These are phyloP conservation scores for Cyberlindnera galapagoensis DNA, from an alignment of 805 yeast species.

Conservation along the genomic window DNA sequence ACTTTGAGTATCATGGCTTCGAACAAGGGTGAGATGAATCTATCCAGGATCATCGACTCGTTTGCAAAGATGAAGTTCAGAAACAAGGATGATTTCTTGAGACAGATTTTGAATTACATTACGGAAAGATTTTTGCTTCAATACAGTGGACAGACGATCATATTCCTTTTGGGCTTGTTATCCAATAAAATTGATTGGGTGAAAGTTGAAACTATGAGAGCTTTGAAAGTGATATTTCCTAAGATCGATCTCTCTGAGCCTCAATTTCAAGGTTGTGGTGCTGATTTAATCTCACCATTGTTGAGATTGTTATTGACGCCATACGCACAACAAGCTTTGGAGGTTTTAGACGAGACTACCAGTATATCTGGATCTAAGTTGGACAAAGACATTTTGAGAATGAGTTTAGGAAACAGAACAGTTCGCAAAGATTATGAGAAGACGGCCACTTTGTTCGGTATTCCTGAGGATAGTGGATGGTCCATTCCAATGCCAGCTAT, in stretches of 20 bases:
- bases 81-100: slow-evolving; percentile 82
- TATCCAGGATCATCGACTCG: slow-evolving; percentile 71
- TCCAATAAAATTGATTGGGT: slow-evolving; percentile 78
- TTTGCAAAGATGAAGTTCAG: slow-evolving; percentile 75
- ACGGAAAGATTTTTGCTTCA: slow-evolving; percentile 63
- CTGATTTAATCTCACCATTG: slow-evolving; percentile 88
- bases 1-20: slow-evolving; percentile 59
- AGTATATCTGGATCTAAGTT: slow-evolving; percentile 84
- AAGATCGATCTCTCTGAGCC: slow-evolving; percentile 68
- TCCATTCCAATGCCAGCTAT: slow-evolving; percentile 93
- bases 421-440: slow-evolving; percentile 76
- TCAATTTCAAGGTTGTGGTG: slow-evolving; percentile 86
- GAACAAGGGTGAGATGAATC: slow-evolving; percentile 43
- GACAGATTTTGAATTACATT: slow-evolving; percentile 72
- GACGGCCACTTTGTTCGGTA: slow-evolving; percentile 86
- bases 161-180: slow-evolving; percentile 70
- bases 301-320: slow-evolving; percentile 75
- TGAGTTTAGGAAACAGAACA: slow-evolving; percentile 81
- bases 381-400: slow-evolving; percentile 86
- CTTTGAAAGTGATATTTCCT: slow-evolving; percentile 70
- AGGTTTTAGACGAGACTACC: slow-evolving; percentile 80
- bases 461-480: slow-evolving; percentile 96
- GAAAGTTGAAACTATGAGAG: slow-evolving; percentile 68
- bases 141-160: slow-evolving; percentile 66
- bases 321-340: slow-evolving; percentile 81